Base-by-base conservation (phyloP, 2,329 filamentous ascomycete genomes). In the Juglanconis juglandina region DNA sequence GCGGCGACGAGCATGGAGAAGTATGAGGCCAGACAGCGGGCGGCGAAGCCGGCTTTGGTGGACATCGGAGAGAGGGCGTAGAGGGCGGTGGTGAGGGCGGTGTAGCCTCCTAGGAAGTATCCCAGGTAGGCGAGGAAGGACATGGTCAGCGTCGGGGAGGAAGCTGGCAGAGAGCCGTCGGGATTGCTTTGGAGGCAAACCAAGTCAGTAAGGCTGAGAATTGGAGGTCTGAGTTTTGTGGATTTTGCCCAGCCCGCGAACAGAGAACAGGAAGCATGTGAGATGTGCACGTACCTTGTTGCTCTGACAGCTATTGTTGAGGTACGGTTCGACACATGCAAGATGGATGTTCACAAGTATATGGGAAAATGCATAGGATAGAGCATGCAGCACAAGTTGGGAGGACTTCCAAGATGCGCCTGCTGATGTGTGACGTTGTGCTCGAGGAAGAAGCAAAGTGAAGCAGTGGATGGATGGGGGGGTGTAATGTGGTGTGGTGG, bases 11-110 rank as follows among this genome's bases (percentile, higher is more conserved):
- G 69, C 53, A 92, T 75, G 42, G 81, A 79, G 63, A 89, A 77
- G 72, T 90, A 91, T 52, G 82, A 80, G 66, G 86, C 85, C 66
- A 91, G 79, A 54, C 81, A 76, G 71, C 91, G 89, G 66, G 88
- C 89, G 67, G 81, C 82, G 76, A 91, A 94, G 71, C 81, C 83
- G 56, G 84, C 83, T 62, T 81, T 79, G 64, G 85, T 83, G 48
- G 84, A 68, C 67, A 83, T 75, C 66, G 81, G 73, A 62, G 86
- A 87, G 63, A 88, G 72, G 73, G 85, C 76, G 77, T 87, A 90
- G 79, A 90, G 81, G 70, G 74, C 72, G 66, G 81, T 48, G 62
- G 77, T 79, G 65, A 85, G 73, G 71, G 73, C 78, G 66, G 74
- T 66, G 71, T 86, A 87, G 68, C 77, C 80, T 63, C 73, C 72